Evolutionary conservation across 805 yeast species (phyloP), one percentile per base, ranked within the genome.

Genomic region (Candida yuanshanica): DNA sequence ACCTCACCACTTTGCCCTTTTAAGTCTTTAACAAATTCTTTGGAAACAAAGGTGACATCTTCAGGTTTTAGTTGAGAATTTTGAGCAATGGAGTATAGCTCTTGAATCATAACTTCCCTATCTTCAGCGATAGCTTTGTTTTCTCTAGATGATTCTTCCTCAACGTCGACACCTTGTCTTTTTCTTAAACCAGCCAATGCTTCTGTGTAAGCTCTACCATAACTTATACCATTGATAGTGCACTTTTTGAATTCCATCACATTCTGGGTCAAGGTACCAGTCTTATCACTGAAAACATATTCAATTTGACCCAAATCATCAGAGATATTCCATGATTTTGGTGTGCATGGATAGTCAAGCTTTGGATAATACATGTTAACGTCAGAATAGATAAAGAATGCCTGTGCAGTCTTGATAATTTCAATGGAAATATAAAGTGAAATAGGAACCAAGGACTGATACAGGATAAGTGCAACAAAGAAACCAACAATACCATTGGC

Each of bases 291-390:
- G 61, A 85, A 85, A 37, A 85, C 77, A 56, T 85, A 85, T 59
- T 85, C 95, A 49, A 85, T 78, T 60, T 85, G 93, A 16, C 93
- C 93, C 53, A 85, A 68, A 62, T 85, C 93, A 66, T 85, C 93
- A 10, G 90, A 81, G 29, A 85, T 84, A 51, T 77, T 81, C 93
- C 95, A 85, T 0, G 90, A 72, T 54, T 84, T 83, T 12, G 93
- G 93, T 12, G 83, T 79, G 58, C 93, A 85, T 3, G 93, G 91
- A 52, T 77, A 84, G 56, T 85, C 91, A 44, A 85, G 60, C 41
- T 64, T 69, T 31, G 72, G 77, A 52, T 83, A 77, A 59, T 84
- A 85, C 79, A 85, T 78, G 32, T 73, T 64, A 32, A 78, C 76
- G 60, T 84, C 93, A 3, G 87, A 79, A 53, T 79, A 81, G 44